phyloP scores from a whole-genome alignment of 2,329 filamentous ascomycete species.

The Penicillium griseofulvum region DNA sequence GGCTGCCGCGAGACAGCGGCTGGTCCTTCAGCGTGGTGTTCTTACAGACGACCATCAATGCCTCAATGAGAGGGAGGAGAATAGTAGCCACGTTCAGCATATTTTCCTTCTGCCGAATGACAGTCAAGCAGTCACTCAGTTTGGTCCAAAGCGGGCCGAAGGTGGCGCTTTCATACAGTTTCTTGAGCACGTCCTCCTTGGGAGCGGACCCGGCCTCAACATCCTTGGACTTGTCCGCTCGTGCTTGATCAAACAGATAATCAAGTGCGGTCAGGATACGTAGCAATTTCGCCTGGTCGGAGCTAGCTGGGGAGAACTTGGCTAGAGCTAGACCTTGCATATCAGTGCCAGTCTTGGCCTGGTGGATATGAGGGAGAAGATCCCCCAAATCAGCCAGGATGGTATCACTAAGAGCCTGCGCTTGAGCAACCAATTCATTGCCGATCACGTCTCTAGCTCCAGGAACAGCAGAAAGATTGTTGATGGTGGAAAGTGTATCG shows the following conservation, averaged over 20 bases:
- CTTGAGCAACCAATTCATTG: conserved; percentile 85
- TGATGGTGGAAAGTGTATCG: conserved; percentile 97
- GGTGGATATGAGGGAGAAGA: conserved; percentile 79
- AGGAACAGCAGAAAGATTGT: conserved; percentile 90
- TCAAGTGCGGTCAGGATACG: conserved; percentile 91
- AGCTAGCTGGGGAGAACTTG: conserved; percentile 93
- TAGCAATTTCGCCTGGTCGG: conserved; percentile 93
- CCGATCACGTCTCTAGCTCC: conserved; percentile 88
- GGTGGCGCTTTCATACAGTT: conserved; percentile 84
- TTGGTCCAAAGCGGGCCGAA: conserved; percentile 91
- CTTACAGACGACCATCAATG: conserved; percentile 98
- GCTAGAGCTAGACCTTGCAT: conserved; percentile 90
- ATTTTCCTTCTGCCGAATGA: conserved; percentile 86
- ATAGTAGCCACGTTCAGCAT: conserved; percentile 98
- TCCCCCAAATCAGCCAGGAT: conserved; percentile 83
- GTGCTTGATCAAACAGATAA: conserved; percentile 86
- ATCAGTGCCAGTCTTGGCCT: conserved; percentile 84
- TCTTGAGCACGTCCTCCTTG: conserved; percentile 81
- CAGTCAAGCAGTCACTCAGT: conserved; percentile 80
- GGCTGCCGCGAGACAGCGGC: conserved; percentile 50
- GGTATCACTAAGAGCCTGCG: conserved; percentile 76
- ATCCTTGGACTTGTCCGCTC: conserved; percentile 52
- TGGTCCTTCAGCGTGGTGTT: conserved; percentile 81
- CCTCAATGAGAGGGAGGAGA: conserved; percentile 87
- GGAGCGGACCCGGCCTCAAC: conserved; percentile 58